Conservation (phyloP, 78 protist species). For the Tieghemostelium lacteum region DNA sequence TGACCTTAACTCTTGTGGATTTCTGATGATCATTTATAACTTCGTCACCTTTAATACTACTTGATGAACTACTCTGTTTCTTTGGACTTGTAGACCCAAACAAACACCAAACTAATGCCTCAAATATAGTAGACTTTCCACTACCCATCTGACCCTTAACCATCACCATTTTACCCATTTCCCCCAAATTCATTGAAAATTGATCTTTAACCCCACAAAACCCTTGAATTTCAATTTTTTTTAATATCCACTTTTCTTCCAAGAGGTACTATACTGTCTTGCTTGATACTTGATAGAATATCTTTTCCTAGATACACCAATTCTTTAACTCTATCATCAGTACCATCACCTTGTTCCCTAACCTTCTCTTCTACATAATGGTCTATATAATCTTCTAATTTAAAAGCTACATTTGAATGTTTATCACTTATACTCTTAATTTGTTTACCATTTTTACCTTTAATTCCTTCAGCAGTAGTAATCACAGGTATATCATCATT, state of each 20-base stretch:
- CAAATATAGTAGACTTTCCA: slow-evolving; percentile 61
- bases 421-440: background rate
- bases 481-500: background rate
- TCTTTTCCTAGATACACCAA: slow-evolving; percentile 8
- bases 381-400: slow-evolving; percentile 47
- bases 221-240: background rate
- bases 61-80: slow-evolving; percentile 23
- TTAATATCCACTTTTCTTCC: slow-evolving; percentile 47
- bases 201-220: slow-evolving; percentile 37
- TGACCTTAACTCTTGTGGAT: background rate
- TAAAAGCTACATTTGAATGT: background rate
- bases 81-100: slow-evolving; percentile 60
- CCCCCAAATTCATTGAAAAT: slow-evolving; percentile 3
- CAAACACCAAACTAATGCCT: slow-evolving; percentile 57
- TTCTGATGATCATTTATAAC: slow-evolving; percentile 53
- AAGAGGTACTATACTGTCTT: slow-evolving; percentile 36
- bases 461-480: too few relatives aligned
- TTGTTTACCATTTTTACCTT: too few relatives aligned
- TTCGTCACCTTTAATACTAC: slow-evolving; percentile 58
- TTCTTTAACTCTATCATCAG: background rate
- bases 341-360: background rate
- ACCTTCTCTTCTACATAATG: slow-evolving; percentile 18
- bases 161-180: slow-evolving; percentile 33
- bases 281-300: slow-evolving; percentile 11
- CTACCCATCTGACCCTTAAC: slow-evolving; percentile 50